These are phyloP conservation scores for Irpex sp. DNA, from an alignment of 1,284 basidiomycete species.

Conservation along the genomic window DNA sequence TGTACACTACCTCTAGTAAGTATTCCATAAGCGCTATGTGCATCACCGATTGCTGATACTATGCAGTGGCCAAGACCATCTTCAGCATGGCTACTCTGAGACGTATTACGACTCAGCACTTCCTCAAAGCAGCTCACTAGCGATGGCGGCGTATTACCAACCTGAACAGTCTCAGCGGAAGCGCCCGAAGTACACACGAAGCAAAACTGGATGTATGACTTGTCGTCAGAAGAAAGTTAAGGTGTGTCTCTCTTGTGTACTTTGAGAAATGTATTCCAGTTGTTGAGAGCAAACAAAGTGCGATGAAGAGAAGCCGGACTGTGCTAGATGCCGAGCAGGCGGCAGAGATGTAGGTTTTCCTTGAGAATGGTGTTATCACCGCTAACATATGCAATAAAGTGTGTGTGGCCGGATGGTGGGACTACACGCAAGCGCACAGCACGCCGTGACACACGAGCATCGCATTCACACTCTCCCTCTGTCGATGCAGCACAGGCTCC, in stretches of 20 bases:
- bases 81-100: neutral
- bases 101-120: neutral
- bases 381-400: conserved; percentile 40
- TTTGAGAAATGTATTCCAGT: neutral
- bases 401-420: conserved; percentile 77
- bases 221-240: conserved; percentile 87
- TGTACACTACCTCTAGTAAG: conserved; percentile 39
- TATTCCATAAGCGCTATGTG: neutral
- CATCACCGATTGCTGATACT: neutral
- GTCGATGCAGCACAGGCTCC: conserved; percentile 42
- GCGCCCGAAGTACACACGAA: conserved; percentile 82
- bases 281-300: conserved; percentile 44
- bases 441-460: conserved; percentile 28
- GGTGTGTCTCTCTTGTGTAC: conserved; percentile 38
- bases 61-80: neutral
- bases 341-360: conserved; percentile 62
- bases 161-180: conserved; percentile 59
- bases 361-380: conserved; percentile 8
- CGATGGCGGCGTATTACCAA: conserved; percentile 37
- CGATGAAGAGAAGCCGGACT: conserved; percentile 78
- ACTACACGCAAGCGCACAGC: conserved; percentile 52
- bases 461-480: conserved; percentile 41
- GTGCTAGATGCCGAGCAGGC: conserved; percentile 75
- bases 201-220: conserved; percentile 82
- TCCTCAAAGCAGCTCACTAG: conserved; percentile 34